phyloP scores from a whole-genome alignment of 2,329 filamentous ascomycete species.

The Fusarium chaquense region DNA sequence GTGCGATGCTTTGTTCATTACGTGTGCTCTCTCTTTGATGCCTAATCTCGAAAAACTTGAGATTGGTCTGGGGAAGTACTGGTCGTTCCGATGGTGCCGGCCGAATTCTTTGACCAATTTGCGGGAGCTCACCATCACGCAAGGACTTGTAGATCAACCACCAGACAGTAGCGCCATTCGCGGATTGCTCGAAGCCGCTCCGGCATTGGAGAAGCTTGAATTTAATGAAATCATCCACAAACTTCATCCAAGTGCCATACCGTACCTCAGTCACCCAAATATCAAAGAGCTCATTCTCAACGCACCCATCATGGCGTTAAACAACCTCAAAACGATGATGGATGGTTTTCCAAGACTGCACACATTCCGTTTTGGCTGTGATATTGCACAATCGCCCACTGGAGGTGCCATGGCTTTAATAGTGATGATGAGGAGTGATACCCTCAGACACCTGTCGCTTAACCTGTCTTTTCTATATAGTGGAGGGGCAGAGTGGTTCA shows the following conservation, averaged over 20 bases:
- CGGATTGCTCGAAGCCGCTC: background rate
- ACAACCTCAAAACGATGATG: background rate
- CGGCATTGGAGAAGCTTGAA: background rate
- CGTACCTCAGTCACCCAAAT: background rate
- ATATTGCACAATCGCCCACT: no score
- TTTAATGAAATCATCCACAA: background rate
- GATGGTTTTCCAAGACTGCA: background rate
- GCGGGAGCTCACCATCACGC: background rate
- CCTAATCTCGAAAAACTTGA: background rate
- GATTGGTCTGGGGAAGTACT: rapidly evolving
- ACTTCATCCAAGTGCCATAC: no score
- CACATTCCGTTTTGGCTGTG: background rate
- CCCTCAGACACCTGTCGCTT: background rate
- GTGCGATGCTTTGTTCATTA: background rate
- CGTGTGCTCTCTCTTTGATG: background rate
- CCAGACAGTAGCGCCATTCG: rapidly evolving
- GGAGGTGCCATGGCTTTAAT: background rate
- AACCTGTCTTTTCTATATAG: no score
- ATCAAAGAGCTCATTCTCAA: background rate
- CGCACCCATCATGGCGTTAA: rapidly evolving
- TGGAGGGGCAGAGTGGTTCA: background rate
- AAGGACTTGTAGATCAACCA: rapidly evolving
- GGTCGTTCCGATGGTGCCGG: background rate
- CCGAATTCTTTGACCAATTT: background rate
- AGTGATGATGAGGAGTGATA: background rate